Evolutionary conservation across 352 stramenopile species (phyloP), one percentile per base, ranked within the genome.

Genomic region (Phytophthora tentaculata): DNA sequence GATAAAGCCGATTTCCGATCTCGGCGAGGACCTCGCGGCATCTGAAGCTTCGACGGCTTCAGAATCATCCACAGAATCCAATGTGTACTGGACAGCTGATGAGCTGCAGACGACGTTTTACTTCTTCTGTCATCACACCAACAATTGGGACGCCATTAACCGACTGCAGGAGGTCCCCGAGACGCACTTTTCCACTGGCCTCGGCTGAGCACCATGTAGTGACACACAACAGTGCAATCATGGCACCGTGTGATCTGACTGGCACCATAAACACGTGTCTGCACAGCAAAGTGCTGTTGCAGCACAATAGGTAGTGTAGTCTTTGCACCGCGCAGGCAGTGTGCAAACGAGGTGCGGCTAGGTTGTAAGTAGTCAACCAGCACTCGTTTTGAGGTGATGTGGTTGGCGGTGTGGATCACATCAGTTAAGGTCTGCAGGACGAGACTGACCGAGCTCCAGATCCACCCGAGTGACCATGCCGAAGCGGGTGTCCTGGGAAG

Each of bases 121-220:
- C 83, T 60, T 94, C 88, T 69, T 94, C 86, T 1, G 88, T 92
- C 1, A 83, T 92, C 48, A 92, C 68, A 13, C 74, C 77, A 0
- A 81, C 60, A 59, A 94, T 89, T 14, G 82, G 80, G 0, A 94
- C 82, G 8, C 88, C 88, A 57, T 96, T 96, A 56, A 96, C 91
- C 28, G 86, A 92, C 61, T 94, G 79, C 13, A 96, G 56, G 4
- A 94, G 60, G 32, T 96, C 86, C 1, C 84, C 84, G 10, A 92
- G 49, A 2, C 62, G 61, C 14, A 96, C 80, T 55, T 84, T 81
- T 0, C 84, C 80, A 60, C 80, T 90, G 23, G 79, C 74, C 39
- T 93, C 23, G n/a, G n/a, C n/a, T n/a, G n/a, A n/a, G n/a, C n/a
- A n/a, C n/a, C n/a, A n/a, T n/a, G 28, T 32, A 32, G 28, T 39